Percentiles rank a stretch among this genome's conserved stretches.
Evolutionary conservation across 225 moss, liverwort and hornwort genomes (phyloP).

Genomic region (Marchantia polymorpha): DNA sequence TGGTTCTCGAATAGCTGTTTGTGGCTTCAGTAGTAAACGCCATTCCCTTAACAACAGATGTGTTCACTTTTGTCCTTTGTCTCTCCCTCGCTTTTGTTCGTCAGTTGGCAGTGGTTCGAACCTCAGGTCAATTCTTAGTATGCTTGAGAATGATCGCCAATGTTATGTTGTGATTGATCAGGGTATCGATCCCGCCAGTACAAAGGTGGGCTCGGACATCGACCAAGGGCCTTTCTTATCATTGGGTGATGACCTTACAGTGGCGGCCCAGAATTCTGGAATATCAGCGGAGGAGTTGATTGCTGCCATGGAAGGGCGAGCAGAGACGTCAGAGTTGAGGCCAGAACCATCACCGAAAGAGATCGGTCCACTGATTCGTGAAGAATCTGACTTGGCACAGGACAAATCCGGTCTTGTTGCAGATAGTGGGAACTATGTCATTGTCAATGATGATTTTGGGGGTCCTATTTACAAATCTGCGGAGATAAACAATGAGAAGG

Average conservation of each 20-base stretch:
- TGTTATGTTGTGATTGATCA: neutral
- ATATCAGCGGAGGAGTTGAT: constrained; percentile 33
- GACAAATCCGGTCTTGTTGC: constrained; percentile 14
- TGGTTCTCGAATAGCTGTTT: too few species aligned
- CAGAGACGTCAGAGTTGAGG: constrained; percentile 12
- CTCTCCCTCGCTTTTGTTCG: too few species aligned
- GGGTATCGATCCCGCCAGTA: neutral
- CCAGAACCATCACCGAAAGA: constrained; percentile 28
- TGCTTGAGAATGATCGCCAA: too few species aligned
- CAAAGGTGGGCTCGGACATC: constrained; percentile 16
- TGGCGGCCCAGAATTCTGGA: constrained; percentile 43
- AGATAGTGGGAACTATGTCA: constrained; percentile 17
- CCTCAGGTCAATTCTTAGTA: too few species aligned
- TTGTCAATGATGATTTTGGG: constrained; percentile 24
- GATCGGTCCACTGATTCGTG: constrained; percentile 18
- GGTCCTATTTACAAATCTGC: constrained; percentile 21
- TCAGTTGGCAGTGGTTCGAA: too few species aligned
- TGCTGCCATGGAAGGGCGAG: constrained; percentile 27
- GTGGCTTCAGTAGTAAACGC: too few species aligned
- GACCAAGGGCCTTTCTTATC: constrained; percentile 40
- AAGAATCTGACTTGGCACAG: constrained; percentile 10
- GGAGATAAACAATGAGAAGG: constrained; percentile 10
- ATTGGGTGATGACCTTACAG: constrained; percentile 24
- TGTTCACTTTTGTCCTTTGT: too few species aligned
- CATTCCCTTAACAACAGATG: too few species aligned